Conservation (phyloP, 2,329 filamentous ascomycete genomes). For the Phialophora expanda region DNA sequence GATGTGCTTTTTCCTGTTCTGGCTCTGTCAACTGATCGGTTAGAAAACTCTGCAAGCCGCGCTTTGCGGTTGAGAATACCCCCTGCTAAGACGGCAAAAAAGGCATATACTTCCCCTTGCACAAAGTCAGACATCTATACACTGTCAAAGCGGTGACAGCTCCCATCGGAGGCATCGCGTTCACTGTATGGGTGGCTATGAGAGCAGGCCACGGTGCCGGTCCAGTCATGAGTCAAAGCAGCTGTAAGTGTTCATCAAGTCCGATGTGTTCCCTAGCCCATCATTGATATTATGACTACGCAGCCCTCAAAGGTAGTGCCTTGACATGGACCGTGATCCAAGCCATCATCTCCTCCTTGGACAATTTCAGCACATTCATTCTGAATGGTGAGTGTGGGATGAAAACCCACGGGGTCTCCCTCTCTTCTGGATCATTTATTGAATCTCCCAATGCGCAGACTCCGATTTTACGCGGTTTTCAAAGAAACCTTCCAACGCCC, state of each 20-base stretch:
- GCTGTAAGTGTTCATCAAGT: slow-evolving; percentile 43
- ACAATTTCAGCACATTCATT: slow-evolving; percentile 88
- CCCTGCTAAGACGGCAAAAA: slow-evolving; percentile 13
- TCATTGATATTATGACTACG: slow-evolving; percentile 9
- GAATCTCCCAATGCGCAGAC: slow-evolving; percentile 43
- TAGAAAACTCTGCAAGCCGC: slow-evolving; percentile 12
- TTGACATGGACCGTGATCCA: slow-evolving; percentile 82
- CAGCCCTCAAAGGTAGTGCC: slow-evolving; percentile 63
- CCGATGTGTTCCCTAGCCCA: not conserved
- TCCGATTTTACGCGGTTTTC: slow-evolving; percentile 81
- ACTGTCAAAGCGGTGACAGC: slow-evolving; percentile 87
- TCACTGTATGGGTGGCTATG: slow-evolving; percentile 84
- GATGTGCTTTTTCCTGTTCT: slow-evolving; percentile 52
- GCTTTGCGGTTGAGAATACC: slow-evolving; percentile 4
- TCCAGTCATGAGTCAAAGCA: slow-evolving; percentile 74
- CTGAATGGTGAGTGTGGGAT: slow-evolving; percentile 55
- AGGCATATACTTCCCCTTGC: slow-evolving; percentile 32
- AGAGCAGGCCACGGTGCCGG: slow-evolving; percentile 76
- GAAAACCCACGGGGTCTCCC: not conserved
- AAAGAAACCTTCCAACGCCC: slow-evolving; percentile 50
- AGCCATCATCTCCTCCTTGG: slow-evolving; percentile 85
- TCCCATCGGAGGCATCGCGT: slow-evolving; percentile 77
- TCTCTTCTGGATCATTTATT: slow-evolving; percentile 3
- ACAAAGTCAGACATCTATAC: slow-evolving; percentile 71
- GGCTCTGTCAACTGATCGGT: slow-evolving; percentile 40